These are phyloP conservation scores for Cunninghamia lanceolata DNA, from an alignment of 75 land plant genomes.

Conservation along the genomic window DNA sequence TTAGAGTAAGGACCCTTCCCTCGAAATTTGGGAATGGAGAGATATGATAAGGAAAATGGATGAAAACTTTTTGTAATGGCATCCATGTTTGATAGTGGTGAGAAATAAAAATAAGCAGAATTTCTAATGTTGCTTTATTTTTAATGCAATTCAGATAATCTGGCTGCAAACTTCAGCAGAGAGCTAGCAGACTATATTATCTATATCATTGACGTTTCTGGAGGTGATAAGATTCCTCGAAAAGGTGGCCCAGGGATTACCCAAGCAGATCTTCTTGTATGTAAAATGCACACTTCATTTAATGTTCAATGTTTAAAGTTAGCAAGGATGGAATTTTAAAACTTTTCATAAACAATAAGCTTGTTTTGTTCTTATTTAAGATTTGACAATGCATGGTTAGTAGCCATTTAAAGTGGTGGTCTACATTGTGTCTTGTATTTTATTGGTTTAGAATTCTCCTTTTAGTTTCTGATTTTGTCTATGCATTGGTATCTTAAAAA, in stretches of 20 bases:
- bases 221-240: conserved; percentile 95
- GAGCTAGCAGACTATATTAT: conserved; percentile 97
- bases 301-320: background rate
- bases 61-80: background rate
- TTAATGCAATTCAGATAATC: conserved; percentile 54
- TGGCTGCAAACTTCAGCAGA: conserved; percentile 98
- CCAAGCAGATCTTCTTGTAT: conserved; percentile 96
- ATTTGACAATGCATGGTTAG: background rate
- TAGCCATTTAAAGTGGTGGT: background rate
- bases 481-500: background rate
- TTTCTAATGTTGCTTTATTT: background rate
- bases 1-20: background rate
- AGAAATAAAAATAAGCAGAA: background rate
- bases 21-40: background rate
- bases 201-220: conserved; percentile 97
- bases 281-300: conserved; percentile 16
- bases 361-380: background rate
- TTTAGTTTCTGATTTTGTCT: background rate
- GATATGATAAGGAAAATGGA: background rate
- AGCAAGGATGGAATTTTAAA: background rate
- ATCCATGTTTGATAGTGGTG: background rate
- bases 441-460: background rate
- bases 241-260: conserved; percentile 99
- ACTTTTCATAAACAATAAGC: background rate
- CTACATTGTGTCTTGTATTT: background rate